Evolutionary conservation across 129 eudicot species (phyloP).

Genomic region (Tagetes erecta): DNA sequence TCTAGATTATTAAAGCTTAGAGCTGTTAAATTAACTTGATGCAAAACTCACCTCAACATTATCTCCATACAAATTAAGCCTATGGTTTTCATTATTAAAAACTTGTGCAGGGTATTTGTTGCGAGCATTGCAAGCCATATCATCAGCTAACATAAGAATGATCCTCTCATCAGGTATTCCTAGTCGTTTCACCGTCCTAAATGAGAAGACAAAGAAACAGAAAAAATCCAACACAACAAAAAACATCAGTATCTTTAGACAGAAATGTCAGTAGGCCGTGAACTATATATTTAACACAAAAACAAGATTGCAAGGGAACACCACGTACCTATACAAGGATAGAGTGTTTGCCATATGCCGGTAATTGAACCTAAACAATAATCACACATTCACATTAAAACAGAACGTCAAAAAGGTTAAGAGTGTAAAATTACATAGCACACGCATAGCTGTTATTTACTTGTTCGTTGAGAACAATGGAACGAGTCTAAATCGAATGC

Average conservation of each 20-base stretch:
- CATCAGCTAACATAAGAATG: constrained; percentile 98
- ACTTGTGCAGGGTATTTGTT: constrained; percentile 99
- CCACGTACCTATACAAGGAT: constrained; percentile 76
- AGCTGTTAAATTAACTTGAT: background rate
- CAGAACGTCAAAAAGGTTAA: background rate
- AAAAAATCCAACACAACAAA: background rate
- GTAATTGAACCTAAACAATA: constrained; percentile 78
- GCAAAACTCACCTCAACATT: constrained; percentile 77
- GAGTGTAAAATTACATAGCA: constrained; percentile 7
- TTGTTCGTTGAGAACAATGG: constrained; percentile 1
- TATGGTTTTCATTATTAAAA: constrained; percentile 95
- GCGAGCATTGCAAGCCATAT: constrained; percentile 98
- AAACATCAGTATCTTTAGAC: background rate
- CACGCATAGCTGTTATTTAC: background rate
- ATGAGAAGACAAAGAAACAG: constrained; percentile 12
- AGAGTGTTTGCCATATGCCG: constrained; percentile 97
- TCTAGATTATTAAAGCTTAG: no score
- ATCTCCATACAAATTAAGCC: constrained; percentile 95
- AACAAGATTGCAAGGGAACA: background rate
- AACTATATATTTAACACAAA: background rate
- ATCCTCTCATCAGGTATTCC: constrained; percentile 99
- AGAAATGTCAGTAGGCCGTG: background rate
- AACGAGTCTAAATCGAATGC: background rate
- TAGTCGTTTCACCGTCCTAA: constrained; percentile 88
- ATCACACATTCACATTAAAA: background rate